Base-by-base conservation (phyloP, 1,284 basidiomycete genomes). In the Rhodotorula mucilaginosa region DNA sequence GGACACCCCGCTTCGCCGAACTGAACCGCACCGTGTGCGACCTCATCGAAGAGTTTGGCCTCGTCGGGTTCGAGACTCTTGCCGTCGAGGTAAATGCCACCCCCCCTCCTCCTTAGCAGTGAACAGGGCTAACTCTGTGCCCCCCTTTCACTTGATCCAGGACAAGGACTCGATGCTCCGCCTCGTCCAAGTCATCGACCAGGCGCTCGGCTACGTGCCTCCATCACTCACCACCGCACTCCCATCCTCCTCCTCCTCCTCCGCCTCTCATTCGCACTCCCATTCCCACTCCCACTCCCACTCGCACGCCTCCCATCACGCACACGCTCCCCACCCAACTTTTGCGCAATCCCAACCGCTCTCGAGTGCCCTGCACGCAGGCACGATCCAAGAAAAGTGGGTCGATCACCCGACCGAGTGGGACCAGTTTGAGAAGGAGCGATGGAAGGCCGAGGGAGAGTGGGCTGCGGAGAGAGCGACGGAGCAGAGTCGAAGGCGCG, bases 1-100 rank as follows among this genome's bases (percentile, higher is more conserved):
- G 88, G 2, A 85, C 88, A 1, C 86, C 87, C 3, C 88, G 88
- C 61, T 95, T 88, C 78, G 83, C 86, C 0, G 88, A 88, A 21
- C 83, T 99, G 58, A 99, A 97, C 80, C 88, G 90, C 84, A 89
- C 91, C 0, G 90, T 98, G 79, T 90, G 92, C 73, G 94, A 92
- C 48, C 82, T 99, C 31, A 88, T 99, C 51, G 94, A 98, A 80
- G 96, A 98, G 80, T 98, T 89, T 80, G 86, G 89, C n/a, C 86
- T 98, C 18, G 94, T 99, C 39, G 90, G 91, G 0, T 99, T 99
- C 78, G 96, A 99, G 82, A 99, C 97, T 0, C 86, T 99, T 0
- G 95, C 94, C 0, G 93, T 97, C 21, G 94, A 97, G 85, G 91
- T 91, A 75, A 68, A 85, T 64, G 70, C 19, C 48, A 26, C 58